Evolutionary conservation across 1,284 basidiomycete species (phyloP).

Genomic region (Abortiporus biennis): DNA sequence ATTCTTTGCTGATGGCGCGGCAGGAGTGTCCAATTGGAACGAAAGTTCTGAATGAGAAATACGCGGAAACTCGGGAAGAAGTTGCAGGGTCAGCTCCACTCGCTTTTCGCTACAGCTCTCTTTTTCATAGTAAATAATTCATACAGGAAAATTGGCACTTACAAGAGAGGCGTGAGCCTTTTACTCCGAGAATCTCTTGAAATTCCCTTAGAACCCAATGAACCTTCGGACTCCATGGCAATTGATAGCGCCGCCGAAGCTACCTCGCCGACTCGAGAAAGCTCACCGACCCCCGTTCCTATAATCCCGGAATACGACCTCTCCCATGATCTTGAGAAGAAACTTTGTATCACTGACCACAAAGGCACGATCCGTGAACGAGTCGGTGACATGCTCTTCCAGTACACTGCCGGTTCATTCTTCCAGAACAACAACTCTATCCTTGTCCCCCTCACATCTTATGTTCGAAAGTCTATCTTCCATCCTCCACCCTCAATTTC

Average conservation of each 20-base stretch:
- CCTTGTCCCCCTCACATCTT: constrained; percentile 75
- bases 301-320: constrained; percentile 16
- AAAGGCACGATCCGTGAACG: constrained; percentile 79
- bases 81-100: background rate
- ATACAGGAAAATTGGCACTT: constrained; percentile 70
- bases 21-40: constrained; percentile 95
- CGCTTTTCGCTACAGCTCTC: background rate
- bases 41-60: constrained; percentile 68
- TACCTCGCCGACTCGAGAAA: background rate
- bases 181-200: constrained; percentile 85
- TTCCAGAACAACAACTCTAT: constrained; percentile 99
- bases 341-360: constrained; percentile 82
- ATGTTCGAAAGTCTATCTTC: constrained; percentile 76
- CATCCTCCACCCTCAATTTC: constrained; percentile 16
- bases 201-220: constrained; percentile 7
- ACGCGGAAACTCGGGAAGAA: constrained; percentile 55
- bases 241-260: background rate
- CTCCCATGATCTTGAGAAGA: constrained; percentile 38
- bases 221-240: constrained; percentile 2
- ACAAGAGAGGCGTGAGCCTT: constrained; percentile 88
- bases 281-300: background rate
- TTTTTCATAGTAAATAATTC: background rate
- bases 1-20: background rate
- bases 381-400: constrained; percentile 79
- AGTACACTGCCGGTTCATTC: constrained; percentile 87